Evolutionary conservation across 768 basidiomycete species (phyloP), one percentile per base, ranked within the genome.

Genomic region (Brasilioporus rufonigricans): DNA sequence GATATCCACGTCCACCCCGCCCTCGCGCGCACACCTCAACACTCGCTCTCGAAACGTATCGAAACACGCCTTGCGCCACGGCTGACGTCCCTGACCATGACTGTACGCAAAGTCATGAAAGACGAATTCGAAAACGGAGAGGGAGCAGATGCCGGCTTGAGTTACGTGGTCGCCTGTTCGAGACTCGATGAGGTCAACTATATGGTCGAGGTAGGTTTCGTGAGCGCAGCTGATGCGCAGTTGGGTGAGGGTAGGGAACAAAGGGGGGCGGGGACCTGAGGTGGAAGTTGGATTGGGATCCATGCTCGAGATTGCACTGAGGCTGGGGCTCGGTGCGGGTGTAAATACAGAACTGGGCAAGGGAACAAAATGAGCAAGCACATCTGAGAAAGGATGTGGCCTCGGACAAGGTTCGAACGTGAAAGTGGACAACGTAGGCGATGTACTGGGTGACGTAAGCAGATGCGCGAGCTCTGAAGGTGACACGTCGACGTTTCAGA

Each of bases 371-470:
- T 56, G 61, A 1, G 50, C 23, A n/a, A 65, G 65, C 38, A 65
- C 58, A 0, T 64, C 52, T 23, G 52, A 61, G 43, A 61, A 48
- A 0, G 61, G 59, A 21, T 45, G 64, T 7, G 39, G 21, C 39
- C 64, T 60, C 16, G 56, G 61, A 56, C 53, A 64, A 3, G 64
- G 64, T n/a, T 65, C 64, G 29, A 65, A 64, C 29, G 64, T 64
- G 26, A 65, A 66, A 12, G 52, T 44, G 27, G 61, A 48, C 39
- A 65, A 35, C 26, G 65, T 65, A 7, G 48, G 23, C 10, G 58
- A 61, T 8, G 52, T 58, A 5, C 56, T 56, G 6, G 58, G 58
- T 5, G 65, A 65, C 16, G 39, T 55, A 27, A 65, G 61, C 19
- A 65, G 32, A n/a, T 56, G 65, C 0, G 12, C 23, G 5, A 65